Evolutionary conservation across 805 yeast genomes (phyloP), one percentile per base, ranked within the genome.

Genomic region (Nakazawaea ishiwadae): DNA sequence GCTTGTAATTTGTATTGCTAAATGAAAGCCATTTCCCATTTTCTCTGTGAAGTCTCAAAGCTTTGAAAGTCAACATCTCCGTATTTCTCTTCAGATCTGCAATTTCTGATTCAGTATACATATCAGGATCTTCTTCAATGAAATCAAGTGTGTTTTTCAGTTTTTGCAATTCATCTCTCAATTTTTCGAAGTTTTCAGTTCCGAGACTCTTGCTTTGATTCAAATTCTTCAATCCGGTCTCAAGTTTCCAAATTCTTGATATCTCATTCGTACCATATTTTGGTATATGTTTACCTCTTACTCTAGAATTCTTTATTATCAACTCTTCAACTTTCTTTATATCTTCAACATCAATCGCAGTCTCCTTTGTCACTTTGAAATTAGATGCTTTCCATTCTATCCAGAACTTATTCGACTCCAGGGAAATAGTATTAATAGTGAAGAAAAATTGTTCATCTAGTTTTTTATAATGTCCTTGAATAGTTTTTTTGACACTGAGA

Each of bases 41-140:
- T 16, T 42, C 24, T 39, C 53, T 46, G 8, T 48, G 24, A 1
- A 54, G 40, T 28, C 45, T 39, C 18, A 56, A 35, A 1, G 41
- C 35, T 9, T 39, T 45, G 19, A 56, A 35, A 5, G 42, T 44
- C 8, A 43, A 34, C 9, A n/a, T 20, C 18, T 30, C 37, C 17
- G 7, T 19, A 29, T 26, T 18, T 39, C 32, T 4, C 36, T 31
- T 11, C 46, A 49, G n/a, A 36, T 42, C 20, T 3, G 27, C 42
- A 9, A 28, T 34, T 18, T 42, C 45, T 5, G 27, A 10, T 8
- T 16, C 31, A 5, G 45, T 42, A 18, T 27, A 40, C 44, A 40
- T 40, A 21, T 40, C 44, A 8, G 39, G 36, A 18, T 40, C 44
- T 18, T 40, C 44, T 15, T 35, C 26, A 5, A 40, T 40, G 8